Conservation (phyloP, 768 basidiomycete genomes). For the Russula sp. region DNA sequence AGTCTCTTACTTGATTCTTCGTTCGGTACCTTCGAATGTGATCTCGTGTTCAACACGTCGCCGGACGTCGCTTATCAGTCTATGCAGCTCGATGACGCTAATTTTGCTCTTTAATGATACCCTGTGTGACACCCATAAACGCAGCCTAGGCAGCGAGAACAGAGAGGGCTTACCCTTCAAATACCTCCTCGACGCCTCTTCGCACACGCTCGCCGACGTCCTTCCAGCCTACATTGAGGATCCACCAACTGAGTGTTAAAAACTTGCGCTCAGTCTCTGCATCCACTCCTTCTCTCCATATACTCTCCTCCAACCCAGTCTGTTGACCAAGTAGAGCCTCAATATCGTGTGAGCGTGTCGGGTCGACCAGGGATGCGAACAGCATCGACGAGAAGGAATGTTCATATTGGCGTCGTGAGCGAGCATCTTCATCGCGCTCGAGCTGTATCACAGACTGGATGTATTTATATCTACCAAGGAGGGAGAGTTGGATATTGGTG, state of each 20-base stretch:
- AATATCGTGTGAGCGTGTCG: slow-evolving; percentile 22
- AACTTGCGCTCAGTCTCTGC: slow-evolving; percentile 74
- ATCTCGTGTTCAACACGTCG: slow-evolving; percentile 67
- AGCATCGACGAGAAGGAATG: slow-evolving; percentile 35
- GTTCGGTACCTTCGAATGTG: slow-evolving; percentile 52
- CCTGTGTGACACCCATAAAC: slow-evolving; percentile 32
- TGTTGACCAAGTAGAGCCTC: slow-evolving; percentile 27
- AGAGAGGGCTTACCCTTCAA: slow-evolving; percentile 57
- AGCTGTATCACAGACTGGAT: slow-evolving; percentile 56
- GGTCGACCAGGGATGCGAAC: slow-evolving; percentile 22
- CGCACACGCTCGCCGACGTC: slow-evolving; percentile 68
- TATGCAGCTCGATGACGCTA: slow-evolving; percentile 58
- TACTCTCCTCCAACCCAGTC: slow-evolving; percentile 22
- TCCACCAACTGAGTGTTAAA: slow-evolving; percentile 88
- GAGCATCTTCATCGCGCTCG: slow-evolving; percentile 51
- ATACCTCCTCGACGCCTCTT: slow-evolving; percentile 71
- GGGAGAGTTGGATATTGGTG: slow-evolving; percentile 76
- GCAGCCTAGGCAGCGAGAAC: not conserved
- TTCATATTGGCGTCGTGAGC: slow-evolving; percentile 38
- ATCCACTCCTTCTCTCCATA: slow-evolving; percentile 31
- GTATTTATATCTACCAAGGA: slow-evolving; percentile 79
- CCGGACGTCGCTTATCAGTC: slow-evolving; percentile 65
- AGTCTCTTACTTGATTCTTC: slow-evolving; percentile 43
- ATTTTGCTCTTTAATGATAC: slow-evolving; percentile 79
- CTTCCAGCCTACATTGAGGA: slow-evolving; percentile 88